Conservation (phyloP, 345 rosid genomes). For the Aquilaria yunnanensis region DNA sequence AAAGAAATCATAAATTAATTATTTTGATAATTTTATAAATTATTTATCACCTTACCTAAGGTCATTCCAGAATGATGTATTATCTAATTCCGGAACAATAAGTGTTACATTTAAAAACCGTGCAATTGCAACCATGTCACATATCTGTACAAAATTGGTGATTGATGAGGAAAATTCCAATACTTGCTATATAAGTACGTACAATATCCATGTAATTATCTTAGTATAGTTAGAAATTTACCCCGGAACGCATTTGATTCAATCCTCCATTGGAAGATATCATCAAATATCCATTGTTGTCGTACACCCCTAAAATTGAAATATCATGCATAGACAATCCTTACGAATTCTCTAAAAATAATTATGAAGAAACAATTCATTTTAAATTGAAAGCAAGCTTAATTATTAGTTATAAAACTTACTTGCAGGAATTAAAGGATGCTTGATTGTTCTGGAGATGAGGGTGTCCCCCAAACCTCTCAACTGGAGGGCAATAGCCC, state of each 20-base stretch:
- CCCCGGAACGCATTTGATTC: conserved; percentile 36
- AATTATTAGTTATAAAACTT: neutral
- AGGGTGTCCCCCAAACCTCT: conserved; percentile 2
- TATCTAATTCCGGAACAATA: conserved; percentile 31
- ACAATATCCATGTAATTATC: too few species aligned
- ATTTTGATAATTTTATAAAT: too few species aligned
- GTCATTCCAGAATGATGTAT: conserved; percentile 30
- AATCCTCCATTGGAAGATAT: conserved; percentile 35
- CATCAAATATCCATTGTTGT: conserved; percentile 26
- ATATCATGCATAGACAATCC: neutral
- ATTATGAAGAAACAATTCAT: neutral
- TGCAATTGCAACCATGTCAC: conserved; percentile 31
- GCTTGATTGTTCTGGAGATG: neutral
- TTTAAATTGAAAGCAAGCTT: too few species aligned
- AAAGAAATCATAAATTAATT: too few species aligned
- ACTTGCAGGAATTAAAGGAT: conserved; percentile 11
- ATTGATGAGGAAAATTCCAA: neutral
- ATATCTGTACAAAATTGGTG: conserved; percentile 14
- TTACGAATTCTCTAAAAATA: too few species aligned
- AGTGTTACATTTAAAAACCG: conserved; percentile 26
- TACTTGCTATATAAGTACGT: neutral
- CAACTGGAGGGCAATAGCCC: conserved; percentile 13
- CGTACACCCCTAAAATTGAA: conserved; percentile 17
- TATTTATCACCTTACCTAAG: conserved; percentile 4
- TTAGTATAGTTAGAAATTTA: conserved; percentile 3